Evolutionary conservation across 768 basidiomycete species (phyloP).

Genomic region (Phylloporus sp.): DNA sequence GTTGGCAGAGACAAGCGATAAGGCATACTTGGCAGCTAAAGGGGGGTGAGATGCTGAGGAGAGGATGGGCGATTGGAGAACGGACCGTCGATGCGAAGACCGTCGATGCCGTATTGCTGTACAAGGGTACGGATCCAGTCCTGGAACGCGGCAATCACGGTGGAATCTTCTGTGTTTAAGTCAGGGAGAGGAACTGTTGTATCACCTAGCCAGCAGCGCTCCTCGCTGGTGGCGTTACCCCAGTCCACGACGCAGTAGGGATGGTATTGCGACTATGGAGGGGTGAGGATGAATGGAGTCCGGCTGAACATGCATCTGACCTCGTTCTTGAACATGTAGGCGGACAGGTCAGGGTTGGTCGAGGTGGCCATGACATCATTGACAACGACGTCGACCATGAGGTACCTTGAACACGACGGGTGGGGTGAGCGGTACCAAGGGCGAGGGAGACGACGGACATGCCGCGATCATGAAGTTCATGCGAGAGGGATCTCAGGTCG

Average conservation of each 20-base stretch:
- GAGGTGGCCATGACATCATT: conserved; percentile 81
- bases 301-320: conserved; percentile 30
- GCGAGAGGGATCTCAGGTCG: conserved; percentile 64
- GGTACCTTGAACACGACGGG: conserved; percentile 41
- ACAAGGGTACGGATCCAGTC: conserved; percentile 68
- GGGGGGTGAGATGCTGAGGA: not conserved
- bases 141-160: conserved; percentile 58
- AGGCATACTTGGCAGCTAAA: conserved; percentile 32
- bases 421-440: not conserved
- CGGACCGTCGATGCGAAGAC: conserved; percentile 77
- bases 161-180: conserved; percentile 65
- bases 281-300: conserved; percentile 1
- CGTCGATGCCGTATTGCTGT: conserved; percentile 69
- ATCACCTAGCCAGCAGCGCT: conserved; percentile 84
- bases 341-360: conserved; percentile 56
- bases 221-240: conserved; percentile 62
- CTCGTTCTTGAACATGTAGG: conserved; percentile 62
- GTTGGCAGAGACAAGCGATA: not conserved
- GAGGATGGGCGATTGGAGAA: not conserved
- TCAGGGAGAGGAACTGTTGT: conserved; percentile 68
- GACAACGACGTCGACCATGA: conserved; percentile 83
- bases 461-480: conserved; percentile 61
- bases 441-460: conserved; percentile 44
- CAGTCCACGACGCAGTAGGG: conserved; percentile 73
- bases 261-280: conserved; percentile 59